Evolutionary conservation across 441 rosid genomes (phyloP), one percentile per base, ranked within the genome.

Genomic region (Jatropha podagrica): DNA sequence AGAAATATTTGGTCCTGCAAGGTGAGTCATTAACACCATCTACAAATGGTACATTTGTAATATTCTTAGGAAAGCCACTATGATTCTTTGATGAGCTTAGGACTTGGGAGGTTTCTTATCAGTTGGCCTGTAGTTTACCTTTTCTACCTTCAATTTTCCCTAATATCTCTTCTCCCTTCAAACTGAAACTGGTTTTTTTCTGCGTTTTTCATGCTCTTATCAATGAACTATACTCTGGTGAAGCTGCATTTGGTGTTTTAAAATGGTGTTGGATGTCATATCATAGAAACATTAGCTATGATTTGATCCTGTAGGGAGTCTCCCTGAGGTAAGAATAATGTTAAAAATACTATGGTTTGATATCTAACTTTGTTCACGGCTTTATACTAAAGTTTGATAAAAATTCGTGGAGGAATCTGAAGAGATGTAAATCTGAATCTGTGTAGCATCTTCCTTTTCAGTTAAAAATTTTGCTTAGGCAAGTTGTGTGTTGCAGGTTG

Each of bases 401-500:
- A 42, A 27, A 58, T 15, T 55, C 41, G 44, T 38, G 42, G 27
- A 42, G 44, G 54, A 66, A 58, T 37, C 14, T 67, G 55, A 66
- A 14, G 4, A 46, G 68, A 18, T 60, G 61, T 49, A 48, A 7
- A 52, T 18, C 20, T 41, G 54, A 20, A n/a, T 26, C 26, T 42
- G 38, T 65, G 26, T 54, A 44, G 26, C 63, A 17, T 10, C 20
- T 42, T 12, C 20, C 38, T 52, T 48, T 52, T 27, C 32, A 71
- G 66, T 62, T 51, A 17, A 51, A 68, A 40, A 41, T 64, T 71
- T 71, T 71, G 66, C 76, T 79, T 9, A 60, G 23, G 55, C 12
- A 37, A 74, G 42, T 71, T 65, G 32, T 77, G 59, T 27, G 11
- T 78, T 86, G 81, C 89, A 95, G 98, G 98, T 95, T 74, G 91